Base-by-base conservation (phyloP, 352 stramenopile species). In the Phytophthora hybrid region DNA sequence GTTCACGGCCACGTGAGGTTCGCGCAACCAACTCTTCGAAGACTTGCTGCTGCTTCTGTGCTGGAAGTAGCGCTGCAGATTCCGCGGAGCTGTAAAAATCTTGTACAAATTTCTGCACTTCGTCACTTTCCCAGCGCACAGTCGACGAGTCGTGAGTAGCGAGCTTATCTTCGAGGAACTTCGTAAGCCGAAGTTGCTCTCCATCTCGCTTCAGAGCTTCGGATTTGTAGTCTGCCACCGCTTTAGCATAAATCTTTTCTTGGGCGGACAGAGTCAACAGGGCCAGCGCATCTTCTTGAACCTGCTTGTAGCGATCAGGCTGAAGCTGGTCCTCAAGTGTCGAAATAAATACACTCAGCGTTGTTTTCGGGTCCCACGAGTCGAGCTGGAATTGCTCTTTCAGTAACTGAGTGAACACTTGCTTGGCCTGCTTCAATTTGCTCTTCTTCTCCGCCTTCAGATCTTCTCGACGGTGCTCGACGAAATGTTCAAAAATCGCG, bases 401-500 rank as follows among this genome's bases (percentile, higher is more conserved):
- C 18, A 94, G 26, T 2, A 92, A 39, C 16, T 83, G 59, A 3
- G 62, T 58, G 4, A 93, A 90, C 2, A 77, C 31, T 62, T 89
- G 83, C 31, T 91, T 93, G 0, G 85, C 82, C 23, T 82, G 71
- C 47, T 86, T 88, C 21, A 94, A 47, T 41, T 92, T 93, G 51
- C 66, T 67, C 61, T 96, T 96, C 76, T 92, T 93, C 69, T 94
- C 87, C 2, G 68, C 70, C 52, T 94, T 92, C 4, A 96, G 44
- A 53, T 94, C 86, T n/a, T 86, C 80, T n/a, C 84, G 84, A 34
- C 86, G 87, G 57, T 94, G 78, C 51, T 88, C 71, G 0, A 94
- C 77, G 69, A 94, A 96, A 34, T 94, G 80, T 23, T 96, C 86
- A 69, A 93, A 96, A 72, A 94, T 87, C 29, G 82, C 83, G 19